These are phyloP conservation scores for Piper longum DNA, from an alignment of 164 flowering plant genomes.

Conservation along the genomic window DNA sequence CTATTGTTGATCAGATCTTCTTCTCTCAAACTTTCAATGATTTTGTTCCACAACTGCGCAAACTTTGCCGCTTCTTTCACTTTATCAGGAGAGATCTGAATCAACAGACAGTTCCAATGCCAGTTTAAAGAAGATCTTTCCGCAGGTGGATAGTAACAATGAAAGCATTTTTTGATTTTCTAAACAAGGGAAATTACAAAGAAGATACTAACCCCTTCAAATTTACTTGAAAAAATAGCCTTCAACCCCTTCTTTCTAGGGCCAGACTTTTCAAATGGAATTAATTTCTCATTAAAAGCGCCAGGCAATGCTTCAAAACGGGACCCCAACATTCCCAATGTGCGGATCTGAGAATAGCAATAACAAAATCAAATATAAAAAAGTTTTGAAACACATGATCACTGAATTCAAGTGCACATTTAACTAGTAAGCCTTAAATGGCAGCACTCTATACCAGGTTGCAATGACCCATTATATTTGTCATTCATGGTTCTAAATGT, in stretches of 20 bases:
- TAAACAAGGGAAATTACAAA: no score
- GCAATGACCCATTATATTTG: no score
- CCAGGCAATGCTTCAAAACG: conserved; percentile 81
- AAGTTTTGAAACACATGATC: neutral
- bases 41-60: conserved; percentile 92
- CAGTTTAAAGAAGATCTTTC: neutral
- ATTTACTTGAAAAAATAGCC: conserved; percentile 59
- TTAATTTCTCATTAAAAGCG: conserved; percentile 72
- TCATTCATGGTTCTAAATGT: no score
- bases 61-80: conserved; percentile 72
- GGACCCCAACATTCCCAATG: conserved; percentile 87
- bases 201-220: conserved; percentile 26
- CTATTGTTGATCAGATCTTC: conserved; percentile 87
- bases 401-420: neutral
- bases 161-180: neutral
- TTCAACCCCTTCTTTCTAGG: conserved; percentile 49
- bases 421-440: neutral
- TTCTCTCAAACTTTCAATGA: conserved; percentile 75
- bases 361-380: no score
- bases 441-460: neutral
- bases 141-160: neutral
- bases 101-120: neutral
- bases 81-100: conserved; percentile 39
- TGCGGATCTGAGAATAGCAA: conserved; percentile 54
- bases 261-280: conserved; percentile 58